A percentile compares a stretch with the other conserved stretches of the same genome.
Evolutionary conservation across 192 early-diverging fungal species (phyloP).

Genomic region (Linnemannia schmuckeri): DNA sequence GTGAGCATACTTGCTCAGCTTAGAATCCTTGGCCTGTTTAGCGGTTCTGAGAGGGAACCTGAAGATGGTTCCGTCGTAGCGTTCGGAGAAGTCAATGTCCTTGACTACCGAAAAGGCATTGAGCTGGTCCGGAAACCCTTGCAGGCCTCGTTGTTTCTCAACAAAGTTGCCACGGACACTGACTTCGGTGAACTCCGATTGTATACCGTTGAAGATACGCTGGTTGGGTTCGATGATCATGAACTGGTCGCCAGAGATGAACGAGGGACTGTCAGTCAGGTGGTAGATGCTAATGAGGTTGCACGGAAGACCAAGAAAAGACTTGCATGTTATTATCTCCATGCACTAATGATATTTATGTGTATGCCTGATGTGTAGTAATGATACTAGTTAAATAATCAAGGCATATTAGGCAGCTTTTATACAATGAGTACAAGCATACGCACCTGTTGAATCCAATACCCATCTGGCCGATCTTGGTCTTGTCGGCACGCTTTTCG

Average conservation of each 20-base stretch:
- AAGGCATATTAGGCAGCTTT: too few species aligned
- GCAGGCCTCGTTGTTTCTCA: neutral
- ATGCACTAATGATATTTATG: too few species aligned
- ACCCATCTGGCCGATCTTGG: conserved; percentile 42
- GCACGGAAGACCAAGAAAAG: neutral
- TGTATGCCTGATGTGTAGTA: too few species aligned
- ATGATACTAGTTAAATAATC: too few species aligned
- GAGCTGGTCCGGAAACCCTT: conserved; percentile 21
- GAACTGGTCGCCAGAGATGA: conserved; percentile 36
- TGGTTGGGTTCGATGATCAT: conserved; percentile 46
- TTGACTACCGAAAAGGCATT: conserved; percentile 15
- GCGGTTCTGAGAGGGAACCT: conserved; percentile 42
- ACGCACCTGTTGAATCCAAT: conserved; percentile 37
- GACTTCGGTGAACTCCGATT: neutral
- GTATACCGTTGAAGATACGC: conserved; percentile 5
- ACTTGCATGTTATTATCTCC: neutral
- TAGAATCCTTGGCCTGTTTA: conserved; percentile 16
- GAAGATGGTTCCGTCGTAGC: conserved; percentile 44
- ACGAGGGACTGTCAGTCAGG: conserved; percentile 36
- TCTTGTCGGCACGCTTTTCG: conserved; percentile 13
- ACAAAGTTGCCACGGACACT: conserved; percentile 7
- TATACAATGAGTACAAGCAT: neutral
- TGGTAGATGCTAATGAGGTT: conserved; percentile 28
- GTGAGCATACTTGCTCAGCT: conserved; percentile 16
- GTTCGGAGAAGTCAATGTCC: conserved; percentile 20